A percentile compares a stretch with the other conserved stretches of the same genome.
These are phyloP conservation scores for Linaria vulgaris DNA, from an alignment of 257 asterid species.

Conservation along the genomic window DNA sequence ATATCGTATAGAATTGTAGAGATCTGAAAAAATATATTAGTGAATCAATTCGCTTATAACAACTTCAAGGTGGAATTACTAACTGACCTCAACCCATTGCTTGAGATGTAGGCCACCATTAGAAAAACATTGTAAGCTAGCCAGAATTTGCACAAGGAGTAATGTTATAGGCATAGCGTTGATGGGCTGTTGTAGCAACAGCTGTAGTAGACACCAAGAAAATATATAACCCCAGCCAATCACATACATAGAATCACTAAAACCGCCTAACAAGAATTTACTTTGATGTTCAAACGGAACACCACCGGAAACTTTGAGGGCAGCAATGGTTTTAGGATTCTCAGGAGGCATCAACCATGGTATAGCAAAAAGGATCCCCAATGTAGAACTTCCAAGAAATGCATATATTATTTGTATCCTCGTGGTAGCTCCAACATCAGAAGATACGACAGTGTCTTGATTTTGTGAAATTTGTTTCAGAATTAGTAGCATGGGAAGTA, in stretches of 20 bases:
- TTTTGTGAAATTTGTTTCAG: constrained; percentile 42
- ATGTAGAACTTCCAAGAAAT: constrained; percentile 47
- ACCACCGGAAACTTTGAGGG: constrained; percentile 29
- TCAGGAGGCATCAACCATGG: constrained; percentile 69
- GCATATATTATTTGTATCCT: constrained; percentile 59
- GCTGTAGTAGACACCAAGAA: constrained; percentile 84
- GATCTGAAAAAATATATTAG: too few relatives aligned
- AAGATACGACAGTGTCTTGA: constrained; percentile 39
- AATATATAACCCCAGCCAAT: constrained; percentile 61
- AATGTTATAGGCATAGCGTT: constrained; percentile 64
- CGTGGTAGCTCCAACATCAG: constrained; percentile 47
- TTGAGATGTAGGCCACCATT: constrained; percentile 37
- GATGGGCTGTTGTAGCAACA: constrained; percentile 78
- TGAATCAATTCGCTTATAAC: neutral
- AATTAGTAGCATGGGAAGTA: constrained; percentile 51
- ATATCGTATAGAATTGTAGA: too few relatives aligned
- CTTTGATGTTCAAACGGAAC: constrained; percentile 22
- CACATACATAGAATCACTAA: constrained; percentile 45
- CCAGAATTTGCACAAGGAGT: constrained; percentile 59
- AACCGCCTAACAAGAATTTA: constrained; percentile 20
- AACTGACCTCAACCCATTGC: constrained; percentile 83
- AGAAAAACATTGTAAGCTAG: constrained; percentile 44
- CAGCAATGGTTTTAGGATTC: constrained; percentile 23
- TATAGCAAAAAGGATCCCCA: constrained; percentile 41
- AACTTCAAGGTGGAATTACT: constrained; percentile 12